Evolutionary conservation across 2,329 filamentous ascomycete species (phyloP).

Genomic region (Hymenoscyphus infarciens): DNA sequence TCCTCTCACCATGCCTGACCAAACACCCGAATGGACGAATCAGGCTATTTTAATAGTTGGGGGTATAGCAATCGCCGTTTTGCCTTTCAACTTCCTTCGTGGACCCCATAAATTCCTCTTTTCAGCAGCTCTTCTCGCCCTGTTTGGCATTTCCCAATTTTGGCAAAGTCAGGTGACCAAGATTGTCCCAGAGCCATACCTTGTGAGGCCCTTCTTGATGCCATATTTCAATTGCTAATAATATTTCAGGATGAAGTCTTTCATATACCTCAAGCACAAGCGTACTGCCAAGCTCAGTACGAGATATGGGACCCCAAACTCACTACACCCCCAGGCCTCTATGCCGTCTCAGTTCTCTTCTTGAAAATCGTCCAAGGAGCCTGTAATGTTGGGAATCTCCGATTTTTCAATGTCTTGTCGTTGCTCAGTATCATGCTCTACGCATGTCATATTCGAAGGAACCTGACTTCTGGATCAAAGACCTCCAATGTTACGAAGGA

Average conservation of each 20-base stretch:
- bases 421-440: slow-evolving; percentile 41
- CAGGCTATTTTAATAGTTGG: slow-evolving; percentile 1
- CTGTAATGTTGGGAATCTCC: slow-evolving; percentile 44
- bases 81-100: slow-evolving; percentile 31
- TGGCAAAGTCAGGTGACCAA: slow-evolving; percentile 31
- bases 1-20: slow-evolving; percentile 3
- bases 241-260: slow-evolving; percentile 73
- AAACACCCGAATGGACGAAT: slow-evolving; percentile 2
- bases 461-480: slow-evolving; percentile 20
- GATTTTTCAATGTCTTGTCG: slow-evolving; percentile 47
- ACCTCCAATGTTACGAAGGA: slow-evolving; percentile 13
- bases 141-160: slow-evolving; percentile 15
- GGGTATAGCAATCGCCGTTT: slow-evolving; percentile 1
- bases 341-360: slow-evolving; percentile 44
- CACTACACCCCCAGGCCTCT: slow-evolving; percentile 77
- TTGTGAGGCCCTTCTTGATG: slow-evolving; percentile 19
- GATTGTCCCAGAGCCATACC: slow-evolving; percentile 30
- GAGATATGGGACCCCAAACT: slow-evolving; percentile 91
- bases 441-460: slow-evolving; percentile 27
- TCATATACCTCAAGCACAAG: slow-evolving; percentile 86
- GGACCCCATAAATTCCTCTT: slow-evolving; percentile 8
- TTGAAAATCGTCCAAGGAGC: slow-evolving; percentile 34
- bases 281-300: slow-evolving; percentile 75
- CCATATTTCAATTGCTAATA: background rate
- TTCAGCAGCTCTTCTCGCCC: background rate